Base-by-base conservation (phyloP, 768 basidiomycete species). In the Termitomyces sp. region DNA sequence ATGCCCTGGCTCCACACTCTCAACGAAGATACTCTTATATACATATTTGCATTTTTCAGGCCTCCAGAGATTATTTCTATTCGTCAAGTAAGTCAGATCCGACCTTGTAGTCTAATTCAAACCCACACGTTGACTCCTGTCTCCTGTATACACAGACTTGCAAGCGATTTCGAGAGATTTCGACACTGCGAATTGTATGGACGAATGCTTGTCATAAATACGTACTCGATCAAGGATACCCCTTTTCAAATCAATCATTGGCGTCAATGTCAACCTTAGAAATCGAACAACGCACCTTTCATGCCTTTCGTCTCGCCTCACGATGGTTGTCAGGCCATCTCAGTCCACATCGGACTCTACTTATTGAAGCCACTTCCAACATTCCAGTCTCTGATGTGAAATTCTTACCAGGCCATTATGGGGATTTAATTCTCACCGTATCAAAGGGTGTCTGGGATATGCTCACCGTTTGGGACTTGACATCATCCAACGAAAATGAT, bases 401-500 rank as follows among this genome's bases (percentile, higher is more conserved):
- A 13, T 82, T 88, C 59, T 52, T 87, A 0, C 79, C 77, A 7
- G 76, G 76, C 5, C 66, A 66, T 36, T 74, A 66, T 1, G 74
- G 71, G 7, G 69, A 65, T 41, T 76, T 80, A 65, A 50, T 88
- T 3, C 48, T 85, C 52, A 80, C 80, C 7, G 73, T 83, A 9
- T 83, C 82, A 3, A 80, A 79, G 56, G 74, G 76, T 6, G 78
- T 88, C 47, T 88, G 86, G 86, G 81, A 82, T 38, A 70, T 73
- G 16, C 60, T 88, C 44, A 71, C 75, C 1, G 60, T 84, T 18
- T 86, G 86, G 82, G 74, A 82, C 27, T 57, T 62, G 9, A 47
- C 50, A 11, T 64, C 67, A 13, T 56, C 53, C 36, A 42, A 25
- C 25, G 23, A 45, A 9, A 49, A 47, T 15, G 25, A 44, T 7